A percentile compares a stretch with the other conserved stretches of the same genome.
Evolutionary conservation across 2,329 filamentous ascomycete genomes (phyloP).

Genomic region (Acarospora socialis): DNA sequence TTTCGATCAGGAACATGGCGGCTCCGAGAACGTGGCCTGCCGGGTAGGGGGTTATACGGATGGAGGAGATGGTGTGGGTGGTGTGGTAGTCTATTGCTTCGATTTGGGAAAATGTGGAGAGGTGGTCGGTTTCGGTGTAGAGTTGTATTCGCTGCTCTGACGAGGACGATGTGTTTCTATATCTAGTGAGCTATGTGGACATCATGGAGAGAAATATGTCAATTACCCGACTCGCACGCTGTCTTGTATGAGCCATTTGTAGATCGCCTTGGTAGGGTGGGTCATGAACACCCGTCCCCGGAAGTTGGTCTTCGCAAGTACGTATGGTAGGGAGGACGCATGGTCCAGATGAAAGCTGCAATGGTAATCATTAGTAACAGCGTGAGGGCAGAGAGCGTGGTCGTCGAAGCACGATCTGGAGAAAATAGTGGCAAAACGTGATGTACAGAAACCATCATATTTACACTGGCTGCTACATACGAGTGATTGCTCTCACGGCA

Average conservation of each 20-base stretch:
- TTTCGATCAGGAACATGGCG: constrained; percentile 96
- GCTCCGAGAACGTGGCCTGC: constrained; percentile 96
- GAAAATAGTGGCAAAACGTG: too few relatives aligned
- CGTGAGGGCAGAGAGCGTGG: too few relatives aligned
- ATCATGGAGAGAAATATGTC: background rate
- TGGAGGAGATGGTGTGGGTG: constrained; percentile 91
- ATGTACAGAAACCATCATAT: too few relatives aligned
- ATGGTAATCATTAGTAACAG: too few relatives aligned
- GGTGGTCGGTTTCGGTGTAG: constrained; percentile 89
- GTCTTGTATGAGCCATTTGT: constrained; percentile 98
- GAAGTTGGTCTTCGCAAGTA: constrained; percentile 96
- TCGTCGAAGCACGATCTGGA: too few relatives aligned
- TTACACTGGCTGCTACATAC: too few relatives aligned
- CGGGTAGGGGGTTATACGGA: constrained; percentile 91
- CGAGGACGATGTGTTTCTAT: constrained; percentile 50
- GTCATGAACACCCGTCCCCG: constrained; percentile 97
- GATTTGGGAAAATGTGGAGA: constrained; percentile 84
- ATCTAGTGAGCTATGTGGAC: constrained; percentile 34
- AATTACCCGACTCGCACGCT: constrained; percentile 77
- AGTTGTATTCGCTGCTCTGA: constrained; percentile 52
- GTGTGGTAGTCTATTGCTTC: constrained; percentile 98
- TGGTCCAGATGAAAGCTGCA: constrained; percentile 93
- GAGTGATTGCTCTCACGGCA: too few relatives aligned
- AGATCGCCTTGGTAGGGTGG: constrained; percentile 96
- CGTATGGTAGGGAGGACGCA: constrained; percentile 95